Percentiles rank a stretch among this genome's conserved stretches.
phyloP scores from a whole-genome alignment of 805 yeast species.

The Komagataella pastoris region DNA sequence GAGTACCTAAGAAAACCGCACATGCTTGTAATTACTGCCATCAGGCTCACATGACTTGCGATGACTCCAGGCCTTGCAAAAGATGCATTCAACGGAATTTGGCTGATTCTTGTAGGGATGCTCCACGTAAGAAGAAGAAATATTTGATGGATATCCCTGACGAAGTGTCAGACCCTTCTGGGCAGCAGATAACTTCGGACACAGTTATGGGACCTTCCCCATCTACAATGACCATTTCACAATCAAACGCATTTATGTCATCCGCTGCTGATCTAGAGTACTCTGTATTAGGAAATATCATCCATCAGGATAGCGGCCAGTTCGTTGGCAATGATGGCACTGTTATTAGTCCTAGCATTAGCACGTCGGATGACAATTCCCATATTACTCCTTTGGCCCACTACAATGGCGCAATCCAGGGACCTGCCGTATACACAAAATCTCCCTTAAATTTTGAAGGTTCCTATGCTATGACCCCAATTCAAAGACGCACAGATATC shows the following conservation, averaged over 20 bases:
- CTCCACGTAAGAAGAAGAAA: constrained; percentile 78
- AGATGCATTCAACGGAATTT: constrained; percentile 65
- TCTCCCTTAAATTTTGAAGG: background rate
- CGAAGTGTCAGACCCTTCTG: background rate
- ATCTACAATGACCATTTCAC: constrained; percentile 8
- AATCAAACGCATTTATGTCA: constrained; percentile 29
- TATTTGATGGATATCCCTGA: constrained; percentile 53
- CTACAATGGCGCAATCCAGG: background rate
- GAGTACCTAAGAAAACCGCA: constrained; percentile 48
- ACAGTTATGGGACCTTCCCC: background rate
- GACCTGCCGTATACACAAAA: constrained; percentile 1
- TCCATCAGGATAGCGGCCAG: constrained; percentile 27
- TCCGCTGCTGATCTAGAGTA: constrained; percentile 67
- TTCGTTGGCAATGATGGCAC: constrained; percentile 10
- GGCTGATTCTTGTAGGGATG: constrained; percentile 66
- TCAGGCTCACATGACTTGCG: constrained; percentile 86
- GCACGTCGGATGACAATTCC: constrained; percentile 13
- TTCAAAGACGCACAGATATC: background rate
- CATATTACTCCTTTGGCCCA: background rate
- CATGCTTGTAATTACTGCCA: constrained; percentile 91
- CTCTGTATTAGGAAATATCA: constrained; percentile 51
- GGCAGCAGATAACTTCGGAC: background rate
- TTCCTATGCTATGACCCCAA: background rate
- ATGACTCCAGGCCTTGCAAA: constrained; percentile 46
- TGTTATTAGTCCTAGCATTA: constrained; percentile 19